A percentile compares a stretch with the other conserved stretches of the same genome.
Conservation (phyloP, 2,329 filamentous ascomycete species). For the Westerdykella sp. region DNA sequence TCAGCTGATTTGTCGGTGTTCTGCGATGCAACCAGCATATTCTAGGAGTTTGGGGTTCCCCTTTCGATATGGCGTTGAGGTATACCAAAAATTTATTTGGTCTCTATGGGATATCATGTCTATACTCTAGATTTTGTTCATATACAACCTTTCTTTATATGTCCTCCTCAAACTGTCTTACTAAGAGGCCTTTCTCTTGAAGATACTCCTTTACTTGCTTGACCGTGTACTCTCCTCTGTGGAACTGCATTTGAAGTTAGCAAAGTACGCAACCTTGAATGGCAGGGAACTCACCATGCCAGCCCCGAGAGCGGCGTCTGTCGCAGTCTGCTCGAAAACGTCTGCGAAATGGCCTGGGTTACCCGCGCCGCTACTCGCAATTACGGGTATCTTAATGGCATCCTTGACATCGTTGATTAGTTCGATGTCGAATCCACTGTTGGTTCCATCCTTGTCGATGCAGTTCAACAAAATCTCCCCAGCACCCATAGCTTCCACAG, state of each 20-base stretch:
- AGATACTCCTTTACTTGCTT: constrained; percentile 86
- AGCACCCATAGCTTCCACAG: constrained; percentile 91
- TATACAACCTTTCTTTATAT: constrained; percentile 12
- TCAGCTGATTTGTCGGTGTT: constrained; percentile 48
- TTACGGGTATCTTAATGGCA: constrained; percentile 86
- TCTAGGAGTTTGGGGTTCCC: not conserved
- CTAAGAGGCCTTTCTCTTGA: constrained; percentile 61
- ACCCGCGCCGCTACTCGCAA: constrained; percentile 89
- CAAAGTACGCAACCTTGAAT: not conserved
- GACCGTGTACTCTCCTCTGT: constrained; percentile 90
- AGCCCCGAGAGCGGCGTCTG: constrained; percentile 88
- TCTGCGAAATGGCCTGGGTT: constrained; percentile 82
- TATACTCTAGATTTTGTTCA: not conserved
- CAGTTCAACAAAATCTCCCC: constrained; percentile 95
- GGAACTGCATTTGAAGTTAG: constrained; percentile 55
- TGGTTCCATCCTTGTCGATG: constrained; percentile 94
- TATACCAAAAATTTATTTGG: not conserved
- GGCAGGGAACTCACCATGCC: constrained; percentile 62
- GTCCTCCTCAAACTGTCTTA: constrained; percentile 68
- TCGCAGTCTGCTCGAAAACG: constrained; percentile 77
- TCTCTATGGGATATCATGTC: not conserved
- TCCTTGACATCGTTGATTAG: constrained; percentile 81
- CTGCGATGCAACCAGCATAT: not conserved
- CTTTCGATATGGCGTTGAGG: not conserved
- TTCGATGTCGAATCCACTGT: constrained; percentile 90